Evolutionary conservation across 1,139 yeast species (phyloP), one percentile per base, ranked within the genome.

Genomic region (Kazachstania sp.): DNA sequence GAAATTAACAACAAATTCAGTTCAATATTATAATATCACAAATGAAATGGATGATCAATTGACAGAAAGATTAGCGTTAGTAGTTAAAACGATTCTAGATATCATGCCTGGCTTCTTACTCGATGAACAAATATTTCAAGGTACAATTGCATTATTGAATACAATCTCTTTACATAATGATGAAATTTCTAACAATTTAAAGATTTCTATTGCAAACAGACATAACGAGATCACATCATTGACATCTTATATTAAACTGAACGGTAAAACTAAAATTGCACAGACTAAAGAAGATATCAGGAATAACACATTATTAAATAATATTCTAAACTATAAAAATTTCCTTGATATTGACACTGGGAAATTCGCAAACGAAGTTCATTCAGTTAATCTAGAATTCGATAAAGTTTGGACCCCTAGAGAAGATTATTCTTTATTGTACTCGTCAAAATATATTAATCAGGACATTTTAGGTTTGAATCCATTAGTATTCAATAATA

Each of bases 361-460:
- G 7, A 72, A 70, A 11, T 66, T 84, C 40, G 80, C 85, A 0
- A 61, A 68, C n/a, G 75, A 77, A 46, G 73, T 83, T 39, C 78
- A 78, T 51, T 64, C 71, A 16, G 77, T 83, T 42, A 83, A 81
- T 57, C 64, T 78, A 51, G 72, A 71, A 46, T 83, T 79, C 58
- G 76, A 74, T 59, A 65, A 64, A 29, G 64, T 68, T 12, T 90
- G 97, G 97, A 82, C 86, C 46, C 88, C 96, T 3, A 77, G 83
- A 51, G 59, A 63, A 11, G 88, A 82, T 64, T 72, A 76, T 41
- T 77, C 85, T 0, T 65, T 81, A 45, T 64, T 81, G n/a, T 78
- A 72, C 48, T 68, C 71, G 32, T 64, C 75, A 32, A 71, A 75
- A 41, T 72, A 70, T 47, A 76, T 77, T 49, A 54, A 57, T 44